Evolutionary conservation across 139 green algal species (phyloP), one percentile per base, ranked within the genome.

Genomic region (Deuterostichococcus epilithicus): DNA sequence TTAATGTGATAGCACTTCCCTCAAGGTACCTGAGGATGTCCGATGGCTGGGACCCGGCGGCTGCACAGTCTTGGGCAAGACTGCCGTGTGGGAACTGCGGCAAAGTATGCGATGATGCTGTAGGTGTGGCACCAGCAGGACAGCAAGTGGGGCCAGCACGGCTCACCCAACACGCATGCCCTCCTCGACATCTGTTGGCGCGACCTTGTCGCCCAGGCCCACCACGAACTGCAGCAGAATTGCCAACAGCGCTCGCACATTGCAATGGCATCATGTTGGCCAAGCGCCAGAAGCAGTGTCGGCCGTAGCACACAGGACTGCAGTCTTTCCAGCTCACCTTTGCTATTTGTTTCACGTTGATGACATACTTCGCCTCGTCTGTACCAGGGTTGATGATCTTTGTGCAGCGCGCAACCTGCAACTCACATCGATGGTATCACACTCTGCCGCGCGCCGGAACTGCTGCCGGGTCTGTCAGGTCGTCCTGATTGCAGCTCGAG

Each of bases 261-360:
- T n/a, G n/a, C n/a, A n/a, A n/a, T n/a, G n/a, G n/a, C n/a, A n/a
- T n/a, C n/a, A n/a, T n/a, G n/a, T n/a, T n/a, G n/a, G n/a, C n/a
- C n/a, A n/a, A n/a, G n/a, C n/a, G n/a, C n/a, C n/a, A 45, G 33
- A 23, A 13, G 60, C 10, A 74, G n/a, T 67, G 44, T 81, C 18
- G 67, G 74, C 5, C 8, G 18, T 8, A 74, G 32, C 18, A 76
- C 8, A 39, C 8, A 76, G 37, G 42, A 52, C 8, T 13, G 13
- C 42, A 52, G 42, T 13, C 13, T 8, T 13, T 75, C n/a, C 20
- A 60, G 28, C 68, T 38, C 39, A 86, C 88, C 89, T 99, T 99
- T 33, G 96, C 96, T 73, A 99, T 99, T 85, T 99, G 96, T 87
- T 99, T 99, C n/a, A 99, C 95, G 82, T 99, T 99, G 86, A 99